phyloP scores from a whole-genome alignment of 805 yeast species.

The Wickerhamiella azyma region DNA sequence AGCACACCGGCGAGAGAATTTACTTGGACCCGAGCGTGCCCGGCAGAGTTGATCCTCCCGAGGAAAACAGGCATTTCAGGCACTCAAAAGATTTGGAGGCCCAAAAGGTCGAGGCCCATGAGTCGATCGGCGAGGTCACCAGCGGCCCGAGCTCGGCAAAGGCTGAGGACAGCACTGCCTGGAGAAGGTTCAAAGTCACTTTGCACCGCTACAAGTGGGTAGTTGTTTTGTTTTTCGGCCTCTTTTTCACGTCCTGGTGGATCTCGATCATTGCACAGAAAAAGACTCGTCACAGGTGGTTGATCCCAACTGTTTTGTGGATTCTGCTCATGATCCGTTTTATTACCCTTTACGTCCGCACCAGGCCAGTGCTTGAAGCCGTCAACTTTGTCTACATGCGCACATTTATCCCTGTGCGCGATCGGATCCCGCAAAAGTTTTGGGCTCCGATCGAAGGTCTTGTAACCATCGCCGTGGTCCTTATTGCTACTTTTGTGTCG shows the following conservation, averaged over 20 bases:
- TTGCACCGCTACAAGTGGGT: constrained; percentile 19
- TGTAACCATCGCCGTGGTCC: constrained; percentile 34
- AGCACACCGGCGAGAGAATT: constrained; percentile 7
- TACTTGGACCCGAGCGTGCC: constrained; percentile 5
- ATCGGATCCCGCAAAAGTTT: constrained; percentile 30
- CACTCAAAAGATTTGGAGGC: constrained; percentile 7
- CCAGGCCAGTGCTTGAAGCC: constrained; percentile 21
- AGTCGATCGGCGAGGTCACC: not conserved
- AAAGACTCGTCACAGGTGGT: constrained; percentile 38
- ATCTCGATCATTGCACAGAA: constrained; percentile 38
- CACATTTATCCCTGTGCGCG: constrained; percentile 20
- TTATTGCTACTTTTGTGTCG: constrained; percentile 41
- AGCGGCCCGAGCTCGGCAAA: not conserved
- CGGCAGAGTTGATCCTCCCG: constrained; percentile 3
- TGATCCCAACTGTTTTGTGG: constrained; percentile 44
- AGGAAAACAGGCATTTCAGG: not conserved
- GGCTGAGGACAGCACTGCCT: constrained; percentile 3
- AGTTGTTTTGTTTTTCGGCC: constrained; percentile 23
- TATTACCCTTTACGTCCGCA: constrained; percentile 37
- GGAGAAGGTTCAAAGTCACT: constrained; percentile 4
- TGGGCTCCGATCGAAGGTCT: constrained; percentile 34
- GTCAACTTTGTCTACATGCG: constrained; percentile 25
- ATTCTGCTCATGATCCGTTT: constrained; percentile 37
- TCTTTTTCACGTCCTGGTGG: constrained; percentile 45
- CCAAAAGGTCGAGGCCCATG: constrained; percentile 6